phyloP scores from a whole-genome alignment of 257 asterid genomes.

The Salvia splendens region DNA sequence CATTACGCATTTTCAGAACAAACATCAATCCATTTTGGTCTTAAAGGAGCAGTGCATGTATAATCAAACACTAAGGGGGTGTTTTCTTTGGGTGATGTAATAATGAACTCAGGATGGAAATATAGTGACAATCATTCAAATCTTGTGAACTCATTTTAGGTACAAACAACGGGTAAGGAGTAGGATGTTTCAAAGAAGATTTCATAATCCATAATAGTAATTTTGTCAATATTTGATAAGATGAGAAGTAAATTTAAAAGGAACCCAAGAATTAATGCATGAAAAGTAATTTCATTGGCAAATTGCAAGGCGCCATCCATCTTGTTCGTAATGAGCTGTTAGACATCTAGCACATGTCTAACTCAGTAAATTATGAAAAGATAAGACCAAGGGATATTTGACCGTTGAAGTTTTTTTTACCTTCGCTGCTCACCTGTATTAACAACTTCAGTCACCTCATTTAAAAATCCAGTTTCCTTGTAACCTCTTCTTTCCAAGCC shows the following conservation, averaged over 20 bases:
- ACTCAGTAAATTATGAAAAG: not conserved
- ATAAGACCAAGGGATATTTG: not conserved
- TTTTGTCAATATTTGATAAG: not conserved
- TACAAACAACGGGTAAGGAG: not conserved
- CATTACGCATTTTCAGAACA: slow-evolving; percentile 3
- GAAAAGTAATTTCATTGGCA: slow-evolving; percentile 1
- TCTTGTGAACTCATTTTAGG: not conserved
- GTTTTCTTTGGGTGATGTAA: not conserved
- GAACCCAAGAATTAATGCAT: not conserved
- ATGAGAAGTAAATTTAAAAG: slow-evolving; percentile 3
- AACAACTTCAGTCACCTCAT: slow-evolving; percentile 87
- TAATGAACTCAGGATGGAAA: too few relatives aligned
- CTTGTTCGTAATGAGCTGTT: slow-evolving; percentile 1
- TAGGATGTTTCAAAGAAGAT: not conserved
- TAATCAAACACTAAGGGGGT: too few relatives aligned
- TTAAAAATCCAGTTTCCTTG: slow-evolving; percentile 87
- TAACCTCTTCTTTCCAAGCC: slow-evolving; percentile 97
- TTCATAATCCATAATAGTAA: not conserved
- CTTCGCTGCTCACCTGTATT: slow-evolving; percentile 53
- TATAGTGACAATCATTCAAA: too few relatives aligned
- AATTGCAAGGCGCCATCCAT: not conserved
- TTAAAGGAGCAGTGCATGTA: not conserved
- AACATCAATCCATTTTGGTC: not conserved
- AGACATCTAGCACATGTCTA: not conserved
- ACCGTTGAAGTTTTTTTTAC: too few relatives aligned